A percentile compares a stretch with the other conserved stretches of the same genome.
These are phyloP conservation scores for Apiospora marii DNA, from an alignment of 2,329 filamentous ascomycete genomes.

Conservation along the genomic window DNA sequence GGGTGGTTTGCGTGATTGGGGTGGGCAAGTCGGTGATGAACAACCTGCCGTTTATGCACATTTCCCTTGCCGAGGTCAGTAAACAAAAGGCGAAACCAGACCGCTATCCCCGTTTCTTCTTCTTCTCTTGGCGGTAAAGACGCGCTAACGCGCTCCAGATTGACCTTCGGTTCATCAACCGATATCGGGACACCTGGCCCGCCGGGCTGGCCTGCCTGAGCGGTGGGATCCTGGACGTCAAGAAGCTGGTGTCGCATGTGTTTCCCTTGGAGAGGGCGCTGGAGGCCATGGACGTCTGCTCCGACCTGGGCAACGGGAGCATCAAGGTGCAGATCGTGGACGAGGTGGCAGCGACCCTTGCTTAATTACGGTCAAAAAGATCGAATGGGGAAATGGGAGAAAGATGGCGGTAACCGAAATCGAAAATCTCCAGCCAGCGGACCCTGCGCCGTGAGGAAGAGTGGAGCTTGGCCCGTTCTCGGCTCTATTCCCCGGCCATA, in stretches of 20 bases:
- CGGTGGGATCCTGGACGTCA: conserved; percentile 67
- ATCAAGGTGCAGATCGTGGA: conserved; percentile 70
- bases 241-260: conserved; percentile 68
- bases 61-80: conserved; percentile 65
- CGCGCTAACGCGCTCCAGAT: conserved; percentile 52
- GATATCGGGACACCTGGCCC: conserved; percentile 75
- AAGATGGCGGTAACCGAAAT: neutral
- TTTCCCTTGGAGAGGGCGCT: conserved; percentile 68
- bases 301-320: conserved; percentile 59
- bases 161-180: conserved; percentile 74
- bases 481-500: neutral
- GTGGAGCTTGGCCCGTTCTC: neutral
- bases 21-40: conserved; percentile 70
- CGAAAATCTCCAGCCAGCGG: neutral
- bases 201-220: conserved; percentile 67
- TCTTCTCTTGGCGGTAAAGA: neutral
- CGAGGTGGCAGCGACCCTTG: conserved; percentile 37
- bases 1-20: conserved; percentile 69
- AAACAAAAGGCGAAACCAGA: no score
- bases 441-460: neutral
- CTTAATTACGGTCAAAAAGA: neutral
- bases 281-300: conserved; percentile 62
- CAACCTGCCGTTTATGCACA: conserved; percentile 72
- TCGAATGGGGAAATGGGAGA: neutral
- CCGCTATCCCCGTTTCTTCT: neutral